Evolutionary conservation across 1,284 basidiomycete species (phyloP), one percentile per base, ranked within the genome.

Genomic region (Cerioporus squamosus): DNA sequence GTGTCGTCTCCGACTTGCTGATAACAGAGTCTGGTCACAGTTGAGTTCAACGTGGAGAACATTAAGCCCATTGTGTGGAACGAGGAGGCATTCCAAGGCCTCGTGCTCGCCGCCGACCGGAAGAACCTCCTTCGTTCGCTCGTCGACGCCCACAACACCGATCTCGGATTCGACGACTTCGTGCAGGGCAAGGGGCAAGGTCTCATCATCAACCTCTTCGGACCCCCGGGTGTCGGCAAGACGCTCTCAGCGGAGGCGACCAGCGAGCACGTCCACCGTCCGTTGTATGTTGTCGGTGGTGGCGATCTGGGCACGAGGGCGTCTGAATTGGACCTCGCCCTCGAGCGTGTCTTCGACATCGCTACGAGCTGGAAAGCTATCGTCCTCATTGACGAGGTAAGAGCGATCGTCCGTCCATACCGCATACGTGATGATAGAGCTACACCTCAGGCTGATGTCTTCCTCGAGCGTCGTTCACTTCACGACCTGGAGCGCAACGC

Each of bases 311-410:
- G 84, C 1, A 85, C 82, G 0, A 71, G 66, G 2, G 81, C 86
- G 2, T 61, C 71, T 3, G 68, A 71, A 0, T 51, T 73, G 10
- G 70, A 71, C 43, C 45, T 43, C 12, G 57, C 60, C 20, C 60
- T 71, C 22, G 62, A 68, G 31, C 53, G 62, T 14, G 60, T 68
- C 46, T 72, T 73, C 45, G 72, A 85, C 51, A 74, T 85, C 44
- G 83, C 83, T 0, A 82, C 83, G 12, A 75, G 78, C 22, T 88
- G 85, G 86, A 85, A 84, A 60, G 84, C 84, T 0, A 83, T 87
- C 49, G 80, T 87, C 0, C 74, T 87, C 44, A 85, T 88, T 55
- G 85, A 87, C 62, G 85, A 88, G 71, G 69, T 68, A 31, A 9
- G 61, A 24, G 5, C 29, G 15, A 26, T 15, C 15, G n/a, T 20